Evolutionary conservation across 805 yeast species (phyloP).

Genomic region (Metschnikowia lachancei): DNA sequence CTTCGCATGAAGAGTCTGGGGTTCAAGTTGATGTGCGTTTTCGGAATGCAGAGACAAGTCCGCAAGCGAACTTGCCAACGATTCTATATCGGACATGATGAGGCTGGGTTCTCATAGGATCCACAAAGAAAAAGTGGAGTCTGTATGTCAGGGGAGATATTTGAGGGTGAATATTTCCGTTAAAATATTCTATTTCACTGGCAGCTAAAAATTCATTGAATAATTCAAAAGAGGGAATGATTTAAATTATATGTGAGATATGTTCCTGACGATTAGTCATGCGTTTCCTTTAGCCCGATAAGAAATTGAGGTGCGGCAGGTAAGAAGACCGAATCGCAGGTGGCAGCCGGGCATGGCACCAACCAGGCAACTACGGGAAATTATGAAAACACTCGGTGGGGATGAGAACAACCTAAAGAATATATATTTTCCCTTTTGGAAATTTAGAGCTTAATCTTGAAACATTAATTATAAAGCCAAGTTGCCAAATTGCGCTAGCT

Average conservation of each 20-base stretch:
- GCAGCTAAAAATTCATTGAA: too few relatives aligned
- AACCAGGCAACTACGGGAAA: neutral
- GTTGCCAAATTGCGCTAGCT: too few relatives aligned
- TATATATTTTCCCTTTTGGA: too few relatives aligned
- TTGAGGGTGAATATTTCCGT: too few relatives aligned
- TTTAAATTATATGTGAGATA: too few relatives aligned
- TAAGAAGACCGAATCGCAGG: neutral
- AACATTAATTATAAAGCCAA: too few relatives aligned
- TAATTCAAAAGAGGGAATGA: too few relatives aligned
- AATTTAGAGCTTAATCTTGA: too few relatives aligned
- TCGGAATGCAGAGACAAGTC: slow-evolving; percentile 9
- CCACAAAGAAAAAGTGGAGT: neutral
- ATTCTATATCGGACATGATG: slow-evolving; percentile 10
- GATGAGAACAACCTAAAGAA: too few relatives aligned
- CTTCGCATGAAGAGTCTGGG: slow-evolving; percentile 4
- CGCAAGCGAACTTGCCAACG: slow-evolving; percentile 14
- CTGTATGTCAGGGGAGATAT: neutral
- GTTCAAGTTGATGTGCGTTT: slow-evolving; percentile 1
- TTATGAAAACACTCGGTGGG: too few relatives aligned
- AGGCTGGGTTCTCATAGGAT: neutral
- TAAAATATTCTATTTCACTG: too few relatives aligned
- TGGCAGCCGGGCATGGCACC: neutral
- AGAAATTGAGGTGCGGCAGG: neutral
- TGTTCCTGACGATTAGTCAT: neutral
- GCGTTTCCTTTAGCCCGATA: neutral